Percentiles rank a stretch among this genome's conserved stretches.
Conservation (phyloP, 345 rosid species). For the Eucalyptus rudis region DNA sequence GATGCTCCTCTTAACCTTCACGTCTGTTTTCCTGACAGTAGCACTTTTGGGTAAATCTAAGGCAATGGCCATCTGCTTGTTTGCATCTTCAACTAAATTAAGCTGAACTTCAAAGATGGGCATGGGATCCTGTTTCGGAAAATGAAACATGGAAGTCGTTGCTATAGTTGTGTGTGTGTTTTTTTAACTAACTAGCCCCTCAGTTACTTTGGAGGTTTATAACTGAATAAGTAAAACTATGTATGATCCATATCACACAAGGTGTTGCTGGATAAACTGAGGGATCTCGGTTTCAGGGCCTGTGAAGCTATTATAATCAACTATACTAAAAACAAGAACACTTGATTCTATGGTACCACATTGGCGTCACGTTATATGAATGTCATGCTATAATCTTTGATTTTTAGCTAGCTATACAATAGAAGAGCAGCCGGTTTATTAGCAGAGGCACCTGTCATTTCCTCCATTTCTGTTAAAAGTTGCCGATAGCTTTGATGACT, state of each 20-base stretch:
- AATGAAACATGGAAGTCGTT: neutral
- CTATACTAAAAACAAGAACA: neutral
- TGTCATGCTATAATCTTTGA: neutral
- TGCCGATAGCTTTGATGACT: neutral
- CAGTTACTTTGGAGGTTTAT: neutral
- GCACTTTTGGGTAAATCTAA: neutral
- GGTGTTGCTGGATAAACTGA: neutral
- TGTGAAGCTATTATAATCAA: neutral
- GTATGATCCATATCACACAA: too few relatives aligned
- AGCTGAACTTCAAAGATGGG: neutral
- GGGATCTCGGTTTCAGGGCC: neutral
- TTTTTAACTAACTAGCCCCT: neutral
- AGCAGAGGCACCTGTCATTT: neutral
- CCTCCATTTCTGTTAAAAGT: neutral
- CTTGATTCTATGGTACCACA: neutral
- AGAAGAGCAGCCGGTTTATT: neutral
- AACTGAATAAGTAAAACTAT: neutral
- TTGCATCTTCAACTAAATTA: neutral
- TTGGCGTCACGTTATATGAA: neutral
- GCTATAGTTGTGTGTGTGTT: neutral
- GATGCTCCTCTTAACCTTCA: neutral
- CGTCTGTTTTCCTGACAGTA: neutral
- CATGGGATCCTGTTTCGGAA: neutral
- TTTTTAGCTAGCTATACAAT: neutral
- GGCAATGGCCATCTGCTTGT: neutral